Evolutionary conservation across 1,284 basidiomycete genomes (phyloP).

Genomic region (Porogramme epimiltina): DNA sequence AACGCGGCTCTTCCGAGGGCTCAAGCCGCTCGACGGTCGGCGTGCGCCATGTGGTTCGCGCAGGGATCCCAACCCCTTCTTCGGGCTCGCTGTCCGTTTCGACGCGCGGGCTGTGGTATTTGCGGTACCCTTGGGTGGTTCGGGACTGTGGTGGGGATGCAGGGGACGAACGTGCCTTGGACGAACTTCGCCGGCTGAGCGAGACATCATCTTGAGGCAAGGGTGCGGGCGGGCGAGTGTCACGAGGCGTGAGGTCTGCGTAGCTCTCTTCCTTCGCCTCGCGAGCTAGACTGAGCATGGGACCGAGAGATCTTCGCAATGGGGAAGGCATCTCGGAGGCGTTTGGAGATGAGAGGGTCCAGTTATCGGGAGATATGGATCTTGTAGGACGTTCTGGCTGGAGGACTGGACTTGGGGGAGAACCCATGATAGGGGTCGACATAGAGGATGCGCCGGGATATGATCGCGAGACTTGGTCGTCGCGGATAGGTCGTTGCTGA

Average conservation of each 20-base stretch:
- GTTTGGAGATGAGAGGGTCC: constrained; percentile 21
- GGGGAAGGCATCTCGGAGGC: constrained; percentile 20
- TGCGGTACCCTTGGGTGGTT: constrained; percentile 10
- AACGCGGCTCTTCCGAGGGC: constrained; percentile 3
- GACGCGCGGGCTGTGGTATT: constrained; percentile 19
- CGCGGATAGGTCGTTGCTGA: constrained; percentile 14
- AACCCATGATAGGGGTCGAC: constrained; percentile 13
- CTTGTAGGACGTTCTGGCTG: constrained; percentile 19
- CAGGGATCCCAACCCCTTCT: constrained; percentile 1
- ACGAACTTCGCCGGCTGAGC: constrained; percentile 16
- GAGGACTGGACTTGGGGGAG: constrained; percentile 18
- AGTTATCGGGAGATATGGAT: constrained; percentile 19
- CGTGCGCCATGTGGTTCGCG: constrained; percentile 11
- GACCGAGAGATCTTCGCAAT: constrained; percentile 13
- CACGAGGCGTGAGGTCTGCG: constrained; percentile 3
- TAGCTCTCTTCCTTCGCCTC: constrained; percentile 17
- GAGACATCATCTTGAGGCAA: constrained; percentile 7
- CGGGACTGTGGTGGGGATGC: constrained; percentile 12
- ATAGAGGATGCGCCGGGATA: constrained; percentile 15
- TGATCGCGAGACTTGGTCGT: constrained; percentile 15
- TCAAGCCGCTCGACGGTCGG: constrained; percentile 12
- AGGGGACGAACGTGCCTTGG: constrained; percentile 15
- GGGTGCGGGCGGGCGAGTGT: constrained; percentile 1
- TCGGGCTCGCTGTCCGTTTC: constrained; percentile 21
- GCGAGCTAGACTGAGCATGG: constrained; percentile 19